phyloP scores from a whole-genome alignment of 306 rosid genomes.

The Rubus idaeus region DNA sequence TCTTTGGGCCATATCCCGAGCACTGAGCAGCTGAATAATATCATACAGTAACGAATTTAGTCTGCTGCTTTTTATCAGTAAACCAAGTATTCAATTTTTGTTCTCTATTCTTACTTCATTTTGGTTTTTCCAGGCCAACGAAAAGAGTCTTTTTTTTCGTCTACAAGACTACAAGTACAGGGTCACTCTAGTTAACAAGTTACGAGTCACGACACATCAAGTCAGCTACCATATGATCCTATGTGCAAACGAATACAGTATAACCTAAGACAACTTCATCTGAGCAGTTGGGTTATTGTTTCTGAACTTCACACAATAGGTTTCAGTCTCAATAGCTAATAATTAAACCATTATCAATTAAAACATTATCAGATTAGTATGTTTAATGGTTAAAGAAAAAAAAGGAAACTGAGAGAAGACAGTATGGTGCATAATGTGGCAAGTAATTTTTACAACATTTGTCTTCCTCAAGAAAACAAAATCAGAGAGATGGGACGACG shows the following conservation, averaged over 20 bases:
- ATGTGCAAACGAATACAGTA: not conserved
- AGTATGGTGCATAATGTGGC: not conserved
- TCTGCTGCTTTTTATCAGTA: not conserved
- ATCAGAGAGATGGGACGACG: not conserved
- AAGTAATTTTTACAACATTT: not conserved
- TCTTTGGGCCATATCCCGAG: constrained; percentile 90
- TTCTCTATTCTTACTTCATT: not conserved
- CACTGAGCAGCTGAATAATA: constrained; percentile 74
- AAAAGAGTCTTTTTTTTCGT: not conserved
- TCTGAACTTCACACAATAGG: not conserved
- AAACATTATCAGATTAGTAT: too few species aligned
- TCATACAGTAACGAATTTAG: constrained; percentile 9
- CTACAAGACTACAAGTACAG: not conserved
- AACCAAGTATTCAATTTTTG: not conserved
- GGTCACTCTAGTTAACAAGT: not conserved
- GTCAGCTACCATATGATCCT: not conserved
- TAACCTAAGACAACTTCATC: too few species aligned
- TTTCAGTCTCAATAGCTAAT: not conserved
- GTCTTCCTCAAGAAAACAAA: not conserved
- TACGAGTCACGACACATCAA: not conserved
- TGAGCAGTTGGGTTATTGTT: not conserved
- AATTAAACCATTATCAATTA: too few species aligned
- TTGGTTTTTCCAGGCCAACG: not conserved
- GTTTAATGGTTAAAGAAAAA: not conserved
- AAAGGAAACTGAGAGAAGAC: not conserved